Base-by-base conservation (phyloP, 257 asterid species). In the Ballota nigra region DNA sequence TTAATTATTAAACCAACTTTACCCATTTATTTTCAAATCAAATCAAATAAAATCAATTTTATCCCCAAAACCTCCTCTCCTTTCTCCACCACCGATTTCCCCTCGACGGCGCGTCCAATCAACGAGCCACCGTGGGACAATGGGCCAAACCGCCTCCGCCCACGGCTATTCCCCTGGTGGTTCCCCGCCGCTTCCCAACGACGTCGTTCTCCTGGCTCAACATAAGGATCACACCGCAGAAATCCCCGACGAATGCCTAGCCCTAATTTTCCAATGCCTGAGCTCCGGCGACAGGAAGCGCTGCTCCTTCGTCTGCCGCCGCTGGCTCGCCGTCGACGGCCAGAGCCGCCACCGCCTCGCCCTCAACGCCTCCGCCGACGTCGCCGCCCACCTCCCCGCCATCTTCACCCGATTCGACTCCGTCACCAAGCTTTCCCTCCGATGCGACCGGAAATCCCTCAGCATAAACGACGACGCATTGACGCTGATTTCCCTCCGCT, bases 221-320 rank as follows among this genome's bases (percentile, higher is more conserved):
- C 77, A 75, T 9, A 63, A 20, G 10, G 96, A 91, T 70, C 84
- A 73, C 78, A 76, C 81, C 24, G 69, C 81, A 6, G 88, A 84
- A 69, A 79, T 91, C 76, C 97, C 97, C 10, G 95, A 91, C 23
- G 97, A 91, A 77, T 91, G 97, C 58, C 73, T 91, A 53, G 86
- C 92, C 16, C 65, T 87, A 34, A 83, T 91, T n/a, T 91, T 91
- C 52, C 94, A 86, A 74, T 81, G 75, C 63, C 80, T 91, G n/a
- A 82, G 86, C 81, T 84, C 96, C 77, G 88, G 83, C 40, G 96
- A 91, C 81, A 75, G 92, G 18, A 88, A 84, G 38, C 80, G 82
- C 4, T 84, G 89, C 72, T 87, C 97, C 56, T 63, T 82, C 16
- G 97, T 89, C 19, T 89, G 92, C 83, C 83, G 76, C 24, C 81